phyloP scores from a whole-genome alignment of 2,329 filamentous ascomycete species.

The Venturia carpophila region DNA sequence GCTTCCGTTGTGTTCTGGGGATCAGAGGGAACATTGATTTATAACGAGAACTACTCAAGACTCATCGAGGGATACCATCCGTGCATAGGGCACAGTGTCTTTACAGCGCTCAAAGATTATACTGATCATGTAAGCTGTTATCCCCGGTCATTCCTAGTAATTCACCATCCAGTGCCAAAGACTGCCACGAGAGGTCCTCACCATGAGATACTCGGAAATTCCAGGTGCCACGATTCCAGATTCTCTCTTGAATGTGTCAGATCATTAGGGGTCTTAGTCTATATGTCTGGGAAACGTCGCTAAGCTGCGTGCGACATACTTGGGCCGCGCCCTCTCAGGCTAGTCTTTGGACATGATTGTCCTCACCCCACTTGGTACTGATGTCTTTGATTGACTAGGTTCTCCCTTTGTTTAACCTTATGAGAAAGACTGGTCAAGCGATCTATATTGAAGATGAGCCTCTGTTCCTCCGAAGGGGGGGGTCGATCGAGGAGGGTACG shows the following conservation, averaged over 20 bases:
- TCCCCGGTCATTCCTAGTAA: too few species aligned
- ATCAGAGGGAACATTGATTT: constrained; percentile 26
- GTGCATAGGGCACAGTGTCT: constrained; percentile 4
- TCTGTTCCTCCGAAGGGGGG: constrained; percentile 4
- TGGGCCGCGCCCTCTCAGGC: too few species aligned
- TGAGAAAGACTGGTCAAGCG: background rate
- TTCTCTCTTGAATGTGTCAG: too few species aligned
- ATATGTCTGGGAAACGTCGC: too few species aligned
- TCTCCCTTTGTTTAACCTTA: constrained; percentile 5
- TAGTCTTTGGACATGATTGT: too few species aligned
- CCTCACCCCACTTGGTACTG: background rate
- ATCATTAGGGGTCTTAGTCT: too few species aligned
- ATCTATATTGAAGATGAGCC: constrained; percentile 8
- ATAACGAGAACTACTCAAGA: constrained; percentile 26
- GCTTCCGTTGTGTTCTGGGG: constrained; percentile 7
- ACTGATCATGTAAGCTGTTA: background rate
- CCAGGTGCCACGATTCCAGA: too few species aligned
- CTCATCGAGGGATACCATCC: constrained; percentile 8
- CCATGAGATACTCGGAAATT: background rate
- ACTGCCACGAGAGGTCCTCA: background rate
- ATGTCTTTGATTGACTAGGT: background rate
- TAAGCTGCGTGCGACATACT: too few species aligned
- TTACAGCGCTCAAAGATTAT: constrained; percentile 7
- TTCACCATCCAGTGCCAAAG: background rate
- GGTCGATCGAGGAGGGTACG: constrained; percentile 4